These are phyloP conservation scores for Clarireedia monteithiana DNA, from an alignment of 2,329 filamentous ascomycete genomes.

Conservation along the genomic window DNA sequence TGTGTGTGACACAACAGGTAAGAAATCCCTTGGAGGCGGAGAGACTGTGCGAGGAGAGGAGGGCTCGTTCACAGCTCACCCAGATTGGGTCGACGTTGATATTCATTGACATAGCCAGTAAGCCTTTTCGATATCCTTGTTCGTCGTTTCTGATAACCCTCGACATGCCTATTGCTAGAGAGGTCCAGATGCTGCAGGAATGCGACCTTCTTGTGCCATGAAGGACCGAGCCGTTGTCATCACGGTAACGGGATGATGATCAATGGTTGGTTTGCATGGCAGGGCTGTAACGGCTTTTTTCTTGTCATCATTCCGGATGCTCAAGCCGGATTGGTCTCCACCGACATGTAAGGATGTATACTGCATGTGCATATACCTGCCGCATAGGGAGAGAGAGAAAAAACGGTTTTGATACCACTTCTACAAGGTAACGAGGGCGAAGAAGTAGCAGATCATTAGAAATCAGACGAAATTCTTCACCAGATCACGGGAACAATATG, in stretches of 20 bases:
- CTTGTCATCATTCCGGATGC: not conserved
- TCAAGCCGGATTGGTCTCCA: not conserved
- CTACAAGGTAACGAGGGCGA: not conserved
- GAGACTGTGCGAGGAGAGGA: not conserved
- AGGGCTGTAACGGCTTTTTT: slow-evolving; percentile 7
- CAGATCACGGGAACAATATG: slow-evolving; percentile 6
- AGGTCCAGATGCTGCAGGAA: not conserved
- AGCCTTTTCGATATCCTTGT: not conserved
- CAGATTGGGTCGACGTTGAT: not conserved
- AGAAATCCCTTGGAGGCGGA: not conserved
- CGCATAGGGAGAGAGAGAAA: too few relatives aligned
- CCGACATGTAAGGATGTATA: not conserved
- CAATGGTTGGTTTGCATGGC: not conserved
- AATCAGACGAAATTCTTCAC: not conserved
- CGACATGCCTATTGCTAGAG: not conserved
- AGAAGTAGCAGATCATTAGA: too few relatives aligned
- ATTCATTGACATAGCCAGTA: not conserved
- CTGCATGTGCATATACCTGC: too few relatives aligned
- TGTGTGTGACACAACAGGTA: not conserved
- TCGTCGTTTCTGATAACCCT: not conserved
- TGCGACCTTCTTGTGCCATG: slow-evolving; percentile 2
- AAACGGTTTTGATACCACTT: not conserved
- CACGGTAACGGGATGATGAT: slow-evolving; percentile 1
- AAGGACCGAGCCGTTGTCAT: slow-evolving; percentile 8
- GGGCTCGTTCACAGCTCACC: not conserved